Conservation (phyloP, 805 yeast genomes). For the Schizosaccharomyces pombe region ASM294v3 CU329670.1:3352001-3352500, state of each 20-base stretch:
- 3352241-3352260: background rate
- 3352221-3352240: background rate
- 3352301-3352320: too few relatives aligned
- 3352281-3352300: background rate
- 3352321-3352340: too few relatives aligned
- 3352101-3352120: background rate
- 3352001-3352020: background rate
- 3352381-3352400: too few relatives aligned
- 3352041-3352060: background rate
- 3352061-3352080: background rate
- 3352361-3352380: too few relatives aligned
- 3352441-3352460: too few relatives aligned
- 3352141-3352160: background rate
- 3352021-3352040: background rate
- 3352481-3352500: background rate
- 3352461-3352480: too few relatives aligned
- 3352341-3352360: too few relatives aligned
- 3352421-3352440: too few relatives aligned
- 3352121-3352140: background rate
- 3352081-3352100: background rate
- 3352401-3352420: too few relatives aligned
- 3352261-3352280: background rate
- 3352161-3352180: background rate
- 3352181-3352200: background rate
- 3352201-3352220: background rate